These are phyloP conservation scores for Eucommia ulmoides DNA, from an alignment of 257 asterid species.

Conservation along the genomic window DNA sequence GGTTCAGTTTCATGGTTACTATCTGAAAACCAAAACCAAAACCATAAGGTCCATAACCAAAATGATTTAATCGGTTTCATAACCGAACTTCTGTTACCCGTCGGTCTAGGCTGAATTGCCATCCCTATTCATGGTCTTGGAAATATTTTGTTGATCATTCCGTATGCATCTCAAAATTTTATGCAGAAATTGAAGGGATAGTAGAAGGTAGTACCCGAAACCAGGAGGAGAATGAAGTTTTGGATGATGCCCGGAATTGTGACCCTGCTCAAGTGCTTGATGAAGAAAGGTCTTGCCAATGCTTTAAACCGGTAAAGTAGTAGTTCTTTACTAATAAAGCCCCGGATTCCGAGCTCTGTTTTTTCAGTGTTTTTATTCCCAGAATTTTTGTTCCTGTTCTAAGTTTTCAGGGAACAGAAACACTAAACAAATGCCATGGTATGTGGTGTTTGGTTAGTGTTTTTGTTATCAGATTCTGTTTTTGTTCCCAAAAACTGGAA, in stretches of 20 bases:
- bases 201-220: conserved; percentile 17
- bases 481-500: background rate
- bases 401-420: too few species aligned
- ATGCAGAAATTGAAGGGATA: conserved; percentile 19
- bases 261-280: conserved; percentile 19
- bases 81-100: conserved; percentile 13
- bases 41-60: conserved; percentile 21
- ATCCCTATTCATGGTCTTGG: conserved; percentile 1
- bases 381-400: too few species aligned
- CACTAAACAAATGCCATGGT: too few species aligned
- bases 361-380: conserved; percentile 1
- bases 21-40: conserved; percentile 17
- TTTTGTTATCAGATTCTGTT: background rate
- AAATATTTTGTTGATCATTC: conserved; percentile 7
- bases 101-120: background rate
- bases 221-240: conserved; percentile 24
- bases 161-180: conserved; percentile 3
- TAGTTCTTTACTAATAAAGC: too few species aligned
- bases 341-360: conserved; percentile 6
- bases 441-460: conserved; percentile 7
- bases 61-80: conserved; percentile 12
- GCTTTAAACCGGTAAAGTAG: conserved; percentile 31
- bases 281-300: conserved; percentile 21
- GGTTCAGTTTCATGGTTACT: conserved; percentile 12
- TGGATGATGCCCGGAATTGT: conserved; percentile 14